Percentiles rank a stretch among this genome's conserved stretches.
These are phyloP conservation scores for Yamadazyma atlantica DNA, from an alignment of 1,139 yeast genomes.

Conservation along the genomic window DNA sequence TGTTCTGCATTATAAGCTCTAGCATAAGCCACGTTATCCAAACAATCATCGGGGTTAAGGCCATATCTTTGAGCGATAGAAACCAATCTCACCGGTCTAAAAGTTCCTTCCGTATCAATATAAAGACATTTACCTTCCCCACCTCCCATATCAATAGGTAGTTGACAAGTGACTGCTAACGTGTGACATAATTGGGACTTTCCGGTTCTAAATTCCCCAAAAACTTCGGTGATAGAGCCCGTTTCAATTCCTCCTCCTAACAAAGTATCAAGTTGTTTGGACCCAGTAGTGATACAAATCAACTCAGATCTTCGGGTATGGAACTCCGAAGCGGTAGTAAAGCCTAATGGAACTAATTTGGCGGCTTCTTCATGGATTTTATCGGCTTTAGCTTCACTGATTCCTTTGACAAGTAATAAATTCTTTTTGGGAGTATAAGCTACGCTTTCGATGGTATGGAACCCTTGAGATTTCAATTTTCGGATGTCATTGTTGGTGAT, in stretches of 20 bases:
- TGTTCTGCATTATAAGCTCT: slow-evolving; percentile 97
- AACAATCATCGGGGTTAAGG: slow-evolving; percentile 88
- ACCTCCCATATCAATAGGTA: slow-evolving; percentile 97
- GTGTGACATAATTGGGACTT: slow-evolving; percentile 97
- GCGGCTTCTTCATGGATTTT: slow-evolving; percentile 79
- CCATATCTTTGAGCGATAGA: slow-evolving; percentile 93
- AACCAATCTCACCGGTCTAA: slow-evolving; percentile 85
- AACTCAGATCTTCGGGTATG: slow-evolving; percentile 87
- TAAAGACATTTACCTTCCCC: slow-evolving; percentile 98
- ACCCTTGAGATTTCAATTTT: slow-evolving; percentile 80
- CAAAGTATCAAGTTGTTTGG: slow-evolving; percentile 88
- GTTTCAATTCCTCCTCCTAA: slow-evolving; percentile 98
- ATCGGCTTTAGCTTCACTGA: slow-evolving; percentile 95
- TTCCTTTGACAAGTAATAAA: slow-evolving; percentile 79
- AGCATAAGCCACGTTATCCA: slow-evolving; percentile 96
- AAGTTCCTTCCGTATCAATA: slow-evolving; percentile 96
- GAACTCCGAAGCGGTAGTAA: slow-evolving; percentile 95
- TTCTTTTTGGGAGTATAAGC: slow-evolving; percentile 87
- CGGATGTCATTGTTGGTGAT: slow-evolving; percentile 77
- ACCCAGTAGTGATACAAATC: slow-evolving; percentile 92
- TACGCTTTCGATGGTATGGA: slow-evolving; percentile 85
- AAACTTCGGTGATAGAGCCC: slow-evolving; percentile 93
- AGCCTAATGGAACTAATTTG: slow-evolving; percentile 90
- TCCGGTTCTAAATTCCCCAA: slow-evolving; percentile 98
- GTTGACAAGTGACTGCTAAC: slow-evolving; percentile 92